These are phyloP conservation scores for Tanozyma kutaoensis DNA, from an alignment of 805 yeast species.

Conservation along the genomic window DNA sequence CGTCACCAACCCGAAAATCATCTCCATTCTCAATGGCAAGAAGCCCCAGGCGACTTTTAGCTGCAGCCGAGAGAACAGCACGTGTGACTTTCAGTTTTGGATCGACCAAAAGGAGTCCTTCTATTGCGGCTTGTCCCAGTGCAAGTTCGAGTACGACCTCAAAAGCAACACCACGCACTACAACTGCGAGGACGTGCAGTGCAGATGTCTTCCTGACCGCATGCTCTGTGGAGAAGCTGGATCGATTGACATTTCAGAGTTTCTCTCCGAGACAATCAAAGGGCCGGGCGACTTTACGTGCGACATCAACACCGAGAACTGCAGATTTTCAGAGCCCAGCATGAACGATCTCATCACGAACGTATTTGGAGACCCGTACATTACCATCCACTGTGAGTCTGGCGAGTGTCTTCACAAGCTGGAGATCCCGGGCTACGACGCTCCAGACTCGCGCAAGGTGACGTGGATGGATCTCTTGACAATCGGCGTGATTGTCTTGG, in stretches of 20 bases:
- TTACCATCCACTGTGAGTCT: conserved; percentile 65
- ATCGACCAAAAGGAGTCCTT: conserved; percentile 82
- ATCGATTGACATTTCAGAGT: conserved; percentile 88
- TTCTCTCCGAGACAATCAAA: conserved; percentile 71
- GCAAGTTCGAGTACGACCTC: conserved; percentile 57
- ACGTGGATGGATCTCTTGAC: conserved; percentile 24
- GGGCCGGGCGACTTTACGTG: conserved; percentile 94
- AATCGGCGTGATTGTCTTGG: conserved; percentile 28
- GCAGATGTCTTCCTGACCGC: conserved; percentile 83
- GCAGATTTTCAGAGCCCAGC: conserved; percentile 86
- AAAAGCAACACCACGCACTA: conserved; percentile 57
- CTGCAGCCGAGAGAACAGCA: conserved; percentile 53
- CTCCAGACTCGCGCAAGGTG: conserved; percentile 41
- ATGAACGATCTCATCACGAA: conserved; percentile 86
- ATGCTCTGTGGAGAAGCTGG: conserved; percentile 93
- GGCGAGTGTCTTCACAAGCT: conserved; percentile 91
- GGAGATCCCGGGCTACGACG: conserved; percentile 81
- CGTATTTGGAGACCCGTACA: conserved; percentile 91
- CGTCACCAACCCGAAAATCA: conserved; percentile 80
- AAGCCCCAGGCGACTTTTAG: conserved; percentile 87
- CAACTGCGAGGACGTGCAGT: conserved; percentile 63
- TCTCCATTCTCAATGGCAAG: conserved; percentile 65
- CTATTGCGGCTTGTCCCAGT: conserved; percentile 70
- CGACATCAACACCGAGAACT: conserved; percentile 44
- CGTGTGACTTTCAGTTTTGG: conserved; percentile 93